These are phyloP conservation scores for Coemansia sp. DNA, from an alignment of 192 early-diverging fungal genomes.

Conservation along the genomic window DNA sequence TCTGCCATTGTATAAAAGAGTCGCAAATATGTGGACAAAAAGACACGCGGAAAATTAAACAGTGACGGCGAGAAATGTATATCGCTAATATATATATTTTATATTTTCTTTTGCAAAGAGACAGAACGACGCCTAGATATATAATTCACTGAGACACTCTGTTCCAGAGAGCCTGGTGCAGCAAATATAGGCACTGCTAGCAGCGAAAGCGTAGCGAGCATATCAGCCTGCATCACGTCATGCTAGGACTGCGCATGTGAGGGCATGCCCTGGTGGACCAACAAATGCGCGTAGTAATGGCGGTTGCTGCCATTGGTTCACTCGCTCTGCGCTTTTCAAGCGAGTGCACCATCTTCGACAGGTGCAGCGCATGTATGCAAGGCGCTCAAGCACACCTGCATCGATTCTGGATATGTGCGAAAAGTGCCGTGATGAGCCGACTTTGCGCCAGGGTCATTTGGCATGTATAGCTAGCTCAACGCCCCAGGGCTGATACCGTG, in stretches of 20 bases:
- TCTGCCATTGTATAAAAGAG: background rate
- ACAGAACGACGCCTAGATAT: background rate
- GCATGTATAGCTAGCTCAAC: background rate
- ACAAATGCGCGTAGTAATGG: background rate
- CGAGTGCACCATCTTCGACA: background rate
- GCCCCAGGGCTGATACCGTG: background rate
- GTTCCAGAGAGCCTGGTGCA: conserved; percentile 5
- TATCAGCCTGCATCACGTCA: conserved; percentile 14
- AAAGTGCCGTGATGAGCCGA: conserved; percentile 5
- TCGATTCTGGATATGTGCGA: conserved; percentile 12
- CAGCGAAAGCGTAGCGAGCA: background rate
- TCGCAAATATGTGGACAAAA: background rate
- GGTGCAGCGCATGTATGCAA: conserved; percentile 9
- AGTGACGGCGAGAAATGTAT: background rate
- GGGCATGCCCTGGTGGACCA: background rate
- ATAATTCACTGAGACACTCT: background rate
- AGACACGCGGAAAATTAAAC: background rate
- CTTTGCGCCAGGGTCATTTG: background rate
- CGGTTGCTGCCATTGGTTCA: background rate
- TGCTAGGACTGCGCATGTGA: conserved; percentile 14
- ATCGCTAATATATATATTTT: too few relatives aligned
- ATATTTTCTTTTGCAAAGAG: background rate
- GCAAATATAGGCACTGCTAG: conserved; percentile 8
- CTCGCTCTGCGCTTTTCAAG: background rate
- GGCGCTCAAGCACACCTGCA: conserved; percentile 3